Percentiles rank a stretch among this genome's conserved stretches.
These are phyloP conservation scores for Fagus crenata DNA, from an alignment of 306 rosid species.

Conservation along the genomic window DNA sequence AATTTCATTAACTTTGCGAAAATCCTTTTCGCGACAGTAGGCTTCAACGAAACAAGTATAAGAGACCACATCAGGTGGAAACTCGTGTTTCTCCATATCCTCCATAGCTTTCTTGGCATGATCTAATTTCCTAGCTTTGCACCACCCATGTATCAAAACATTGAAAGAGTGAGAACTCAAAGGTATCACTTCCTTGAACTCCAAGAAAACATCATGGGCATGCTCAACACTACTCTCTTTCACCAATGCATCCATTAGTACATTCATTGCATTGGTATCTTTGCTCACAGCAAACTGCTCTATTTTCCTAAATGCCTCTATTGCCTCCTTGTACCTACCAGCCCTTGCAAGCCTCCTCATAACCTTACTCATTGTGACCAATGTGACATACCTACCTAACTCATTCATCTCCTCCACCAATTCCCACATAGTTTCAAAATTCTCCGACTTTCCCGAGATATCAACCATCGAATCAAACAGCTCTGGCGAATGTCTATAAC, in stretches of 20 bases:
- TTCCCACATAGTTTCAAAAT: conserved; percentile 59
- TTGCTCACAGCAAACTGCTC: conserved; percentile 45
- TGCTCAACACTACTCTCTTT: conserved; percentile 63
- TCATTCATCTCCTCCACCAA: conserved; percentile 61
- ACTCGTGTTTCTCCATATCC: conserved; percentile 62
- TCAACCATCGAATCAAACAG: conserved; percentile 59
- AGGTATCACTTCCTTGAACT: conserved; percentile 52
- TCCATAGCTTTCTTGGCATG: conserved; percentile 58
- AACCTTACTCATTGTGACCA: conserved; percentile 59
- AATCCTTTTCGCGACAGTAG: conserved; percentile 60
- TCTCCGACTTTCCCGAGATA: conserved; percentile 53
- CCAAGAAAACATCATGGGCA: conserved; percentile 55
- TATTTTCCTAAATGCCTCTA: conserved; percentile 50
- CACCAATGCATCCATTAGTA: conserved; percentile 65
- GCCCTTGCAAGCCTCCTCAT: conserved; percentile 64
- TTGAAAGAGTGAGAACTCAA: conserved; percentile 50
- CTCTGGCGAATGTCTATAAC: conserved; percentile 58
- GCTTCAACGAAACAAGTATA: conserved; percentile 60
- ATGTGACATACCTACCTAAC: conserved; percentile 46
- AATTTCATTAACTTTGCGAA: conserved; percentile 56
- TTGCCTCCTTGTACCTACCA: conserved; percentile 50
- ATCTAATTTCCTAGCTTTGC: conserved; percentile 57
- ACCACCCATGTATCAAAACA: conserved; percentile 78
- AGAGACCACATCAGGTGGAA: conserved; percentile 56
- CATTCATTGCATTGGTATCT: conserved; percentile 51